A percentile compares a stretch with the other conserved stretches of the same genome.
Evolutionary conservation across 768 basidiomycete genomes (phyloP).

Genomic region (Coprinopsis strossmayeri): DNA sequence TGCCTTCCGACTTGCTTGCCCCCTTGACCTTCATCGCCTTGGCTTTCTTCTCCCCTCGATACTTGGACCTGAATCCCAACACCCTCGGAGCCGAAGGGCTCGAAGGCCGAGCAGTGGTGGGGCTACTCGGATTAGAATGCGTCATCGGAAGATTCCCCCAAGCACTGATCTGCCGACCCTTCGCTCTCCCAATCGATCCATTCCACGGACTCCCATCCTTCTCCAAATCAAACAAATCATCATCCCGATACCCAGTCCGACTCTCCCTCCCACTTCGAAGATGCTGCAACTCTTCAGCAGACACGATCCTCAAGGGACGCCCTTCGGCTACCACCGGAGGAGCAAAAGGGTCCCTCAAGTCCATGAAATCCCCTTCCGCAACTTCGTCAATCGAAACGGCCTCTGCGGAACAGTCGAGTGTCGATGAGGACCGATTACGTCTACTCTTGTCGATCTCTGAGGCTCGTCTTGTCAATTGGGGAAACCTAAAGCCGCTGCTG

Average conservation of each 20-base stretch:
- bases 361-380: slow-evolving; percentile 22
- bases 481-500: slow-evolving; percentile 9
- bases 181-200: not conserved
- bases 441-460: slow-evolving; percentile 9
- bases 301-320: slow-evolving; percentile 8
- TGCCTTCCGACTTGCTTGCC: slow-evolving; percentile 2
- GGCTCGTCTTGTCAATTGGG: slow-evolving; percentile 6
- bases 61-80: not conserved
- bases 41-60: not conserved
- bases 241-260: slow-evolving; percentile 9
- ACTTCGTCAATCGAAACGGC: slow-evolving; percentile 13
- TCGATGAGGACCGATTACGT: slow-evolving; percentile 2
- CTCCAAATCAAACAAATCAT: slow-evolving; percentile 10
- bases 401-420: not conserved
- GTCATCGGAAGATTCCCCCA: slow-evolving; percentile 20
- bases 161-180: slow-evolving; percentile 18
- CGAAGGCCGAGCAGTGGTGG: not conserved
- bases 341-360: slow-evolving; percentile 27
- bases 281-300: slow-evolving; percentile 5
- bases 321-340: slow-evolving; percentile 13
- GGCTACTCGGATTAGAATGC: not conserved
- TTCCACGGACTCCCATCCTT: not conserved
- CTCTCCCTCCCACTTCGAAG: slow-evolving; percentile 7
- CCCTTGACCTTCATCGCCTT: not conserved
- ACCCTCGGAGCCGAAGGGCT: slow-evolving; percentile 1